A percentile compares a stretch with the other conserved stretches of the same genome.
Conservation (phyloP, 306 rosid species). For the Dalbergia cochinchinensis region DNA sequence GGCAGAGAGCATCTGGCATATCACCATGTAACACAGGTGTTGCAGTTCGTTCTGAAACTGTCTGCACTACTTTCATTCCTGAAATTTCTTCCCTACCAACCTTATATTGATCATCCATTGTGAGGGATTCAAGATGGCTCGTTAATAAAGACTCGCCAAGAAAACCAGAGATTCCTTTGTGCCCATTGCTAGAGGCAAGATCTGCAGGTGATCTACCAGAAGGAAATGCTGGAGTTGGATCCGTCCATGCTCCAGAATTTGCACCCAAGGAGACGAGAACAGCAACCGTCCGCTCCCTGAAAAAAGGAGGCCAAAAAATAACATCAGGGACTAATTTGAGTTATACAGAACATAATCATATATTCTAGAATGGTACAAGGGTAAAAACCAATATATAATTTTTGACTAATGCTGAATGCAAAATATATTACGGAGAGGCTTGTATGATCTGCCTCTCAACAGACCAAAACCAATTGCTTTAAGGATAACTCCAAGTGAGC, state of each 20-base stretch:
- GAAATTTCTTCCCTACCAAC: slow-evolving; percentile 56
- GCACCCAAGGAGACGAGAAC: slow-evolving; percentile 74
- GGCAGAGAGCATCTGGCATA: slow-evolving; percentile 66
- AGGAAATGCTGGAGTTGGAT: slow-evolving; percentile 79
- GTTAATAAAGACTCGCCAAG: slow-evolving; percentile 80
- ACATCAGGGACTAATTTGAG: slow-evolving; percentile 36
- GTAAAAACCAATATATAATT: not conserved
- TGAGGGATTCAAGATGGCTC: slow-evolving; percentile 58
- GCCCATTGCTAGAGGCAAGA: slow-evolving; percentile 78
- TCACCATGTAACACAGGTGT: slow-evolving; percentile 66
- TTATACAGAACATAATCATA: slow-evolving; percentile 27
- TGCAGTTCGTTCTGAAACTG: slow-evolving; percentile 72
- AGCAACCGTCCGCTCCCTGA: slow-evolving; percentile 81
- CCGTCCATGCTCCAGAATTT: slow-evolving; percentile 68
- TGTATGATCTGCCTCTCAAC: slow-evolving; percentile 34
- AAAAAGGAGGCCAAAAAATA: slow-evolving; percentile 41
- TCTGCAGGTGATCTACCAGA: slow-evolving; percentile 75
- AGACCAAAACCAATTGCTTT: slow-evolving; percentile 20
- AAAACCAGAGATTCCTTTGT: slow-evolving; percentile 90
- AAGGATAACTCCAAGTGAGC: slow-evolving; percentile 20
- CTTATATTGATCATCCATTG: slow-evolving; percentile 61
- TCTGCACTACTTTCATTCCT: slow-evolving; percentile 60
- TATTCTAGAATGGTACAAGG: slow-evolving; percentile 2
- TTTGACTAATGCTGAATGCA: slow-evolving; percentile 6
- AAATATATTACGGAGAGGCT: not conserved